A percentile compares a stretch with the other conserved stretches of the same genome.
These are phyloP conservation scores for Saccharomyces eubayanus DNA, from an alignment of 805 yeast genomes.

Conservation along the genomic window DNA sequence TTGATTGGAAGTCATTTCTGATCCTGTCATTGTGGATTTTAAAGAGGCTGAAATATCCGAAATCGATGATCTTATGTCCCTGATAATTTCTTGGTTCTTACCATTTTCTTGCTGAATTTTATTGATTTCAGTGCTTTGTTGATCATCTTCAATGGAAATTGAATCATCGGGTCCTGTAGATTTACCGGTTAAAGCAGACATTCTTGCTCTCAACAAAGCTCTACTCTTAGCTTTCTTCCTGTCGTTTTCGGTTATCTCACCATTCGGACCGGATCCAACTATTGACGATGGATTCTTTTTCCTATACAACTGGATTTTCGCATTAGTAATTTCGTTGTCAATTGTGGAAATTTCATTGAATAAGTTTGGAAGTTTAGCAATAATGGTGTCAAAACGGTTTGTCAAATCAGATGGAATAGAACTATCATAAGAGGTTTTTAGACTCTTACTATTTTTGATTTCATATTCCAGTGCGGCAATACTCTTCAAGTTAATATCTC, in stretches of 20 bases:
- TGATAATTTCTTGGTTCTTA: conserved; percentile 51
- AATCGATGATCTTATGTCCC: conserved; percentile 66
- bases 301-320: conserved; percentile 58
- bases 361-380: conserved; percentile 65
- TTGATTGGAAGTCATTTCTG: conserved; percentile 29
- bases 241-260: conserved; percentile 77
- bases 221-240: conserved; percentile 71
- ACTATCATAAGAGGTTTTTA: conserved; percentile 19
- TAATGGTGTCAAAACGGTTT: conserved; percentile 49
- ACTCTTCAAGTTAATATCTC: conserved; percentile 39
- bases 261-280: conserved; percentile 80
- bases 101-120: conserved; percentile 44
- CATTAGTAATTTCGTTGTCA: conserved; percentile 59
- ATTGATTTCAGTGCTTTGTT: conserved; percentile 35
- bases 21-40: conserved; percentile 25
- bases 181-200: conserved; percentile 72
- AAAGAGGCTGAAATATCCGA: conserved; percentile 44
- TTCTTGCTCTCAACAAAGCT: conserved; percentile 71
- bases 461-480: conserved; percentile 58
- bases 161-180: conserved; percentile 1
- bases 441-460: conserved; percentile 40
- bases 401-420: conserved; percentile 40
- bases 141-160: conserved; percentile 2
- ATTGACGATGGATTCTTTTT: conserved; percentile 62
- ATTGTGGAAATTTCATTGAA: conserved; percentile 53